phyloP scores from a whole-genome alignment of 306 rosid species.

The Fragaria vesca region DNA sequence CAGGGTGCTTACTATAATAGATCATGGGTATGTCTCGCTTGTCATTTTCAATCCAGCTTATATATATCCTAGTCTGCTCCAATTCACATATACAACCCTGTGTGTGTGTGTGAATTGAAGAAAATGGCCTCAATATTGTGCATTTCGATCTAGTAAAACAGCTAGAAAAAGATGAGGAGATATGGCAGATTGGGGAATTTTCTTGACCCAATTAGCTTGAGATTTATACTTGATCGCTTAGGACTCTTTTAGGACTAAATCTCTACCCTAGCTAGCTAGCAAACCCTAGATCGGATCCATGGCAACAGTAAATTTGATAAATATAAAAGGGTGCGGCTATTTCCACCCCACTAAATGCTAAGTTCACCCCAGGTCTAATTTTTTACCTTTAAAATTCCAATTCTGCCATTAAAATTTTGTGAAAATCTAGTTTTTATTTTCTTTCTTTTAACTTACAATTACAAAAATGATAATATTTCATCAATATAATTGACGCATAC shows the following conservation, averaged over 20 bases:
- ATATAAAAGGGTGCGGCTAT: too few species aligned
- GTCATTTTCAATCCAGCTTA: conserved; percentile 2
- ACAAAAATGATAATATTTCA: too few species aligned
- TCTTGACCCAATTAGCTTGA: neutral
- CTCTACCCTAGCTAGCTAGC: neutral
- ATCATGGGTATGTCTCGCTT: neutral
- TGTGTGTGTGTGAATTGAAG: neutral
- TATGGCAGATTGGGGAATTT: neutral
- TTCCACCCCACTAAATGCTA: too few species aligned
- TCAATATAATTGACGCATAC: too few species aligned
- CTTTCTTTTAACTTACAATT: too few species aligned
- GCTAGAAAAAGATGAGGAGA: neutral
- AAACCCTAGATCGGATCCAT: neutral
- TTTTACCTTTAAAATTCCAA: too few species aligned
- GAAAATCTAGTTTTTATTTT: too few species aligned
- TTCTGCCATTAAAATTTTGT: too few species aligned
- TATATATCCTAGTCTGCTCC: neutral
- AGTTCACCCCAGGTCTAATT: too few species aligned
- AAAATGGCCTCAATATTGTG: neutral
- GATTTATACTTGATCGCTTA: too few species aligned
- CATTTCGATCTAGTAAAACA: neutral
- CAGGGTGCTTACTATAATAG: neutral
- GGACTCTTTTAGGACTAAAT: neutral
- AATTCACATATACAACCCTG: neutral
- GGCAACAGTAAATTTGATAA: neutral